Evolutionary conservation across 1,284 basidiomycete species (phyloP).

Genomic region (Gymnopus androsaceus): DNA sequence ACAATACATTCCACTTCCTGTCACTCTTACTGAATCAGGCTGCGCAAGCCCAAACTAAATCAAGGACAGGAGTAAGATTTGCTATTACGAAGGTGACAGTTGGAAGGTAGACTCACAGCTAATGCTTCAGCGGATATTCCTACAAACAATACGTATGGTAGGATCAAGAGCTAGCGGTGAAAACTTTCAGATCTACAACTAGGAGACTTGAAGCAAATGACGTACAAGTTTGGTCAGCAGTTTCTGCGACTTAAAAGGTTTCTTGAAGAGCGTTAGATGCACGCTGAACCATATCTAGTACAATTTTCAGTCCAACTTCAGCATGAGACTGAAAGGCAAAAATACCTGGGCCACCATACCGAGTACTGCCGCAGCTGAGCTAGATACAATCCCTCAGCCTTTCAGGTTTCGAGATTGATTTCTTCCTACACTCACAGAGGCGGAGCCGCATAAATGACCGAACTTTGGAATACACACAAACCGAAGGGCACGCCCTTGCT

Average conservation of each 20-base stretch:
- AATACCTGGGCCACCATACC: conserved; percentile 19
- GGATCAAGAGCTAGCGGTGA: background rate
- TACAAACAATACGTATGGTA: conserved; percentile 11
- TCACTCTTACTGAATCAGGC: conserved; percentile 13
- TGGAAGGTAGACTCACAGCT: background rate
- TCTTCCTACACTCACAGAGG: conserved; percentile 27
- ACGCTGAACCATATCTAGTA: conserved; percentile 17
- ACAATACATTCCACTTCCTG: conserved; percentile 18
- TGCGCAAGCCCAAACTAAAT: conserved; percentile 7
- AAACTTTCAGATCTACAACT: background rate
- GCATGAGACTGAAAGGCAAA: background rate
- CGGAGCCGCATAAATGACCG: conserved; percentile 34
- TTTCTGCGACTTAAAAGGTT: conserved; percentile 7
- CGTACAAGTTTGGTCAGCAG: conserved; percentile 9
- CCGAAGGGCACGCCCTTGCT: conserved; percentile 15
- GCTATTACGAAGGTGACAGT: too few species aligned
- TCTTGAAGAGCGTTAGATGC: conserved; percentile 1
- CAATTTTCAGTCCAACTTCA: background rate
- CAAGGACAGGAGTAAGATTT: background rate
- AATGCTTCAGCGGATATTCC: conserved; percentile 7
- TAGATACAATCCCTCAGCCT: background rate
- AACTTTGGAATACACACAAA: conserved; percentile 33
- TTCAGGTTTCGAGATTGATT: background rate
- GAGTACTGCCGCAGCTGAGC: conserved; percentile 25
- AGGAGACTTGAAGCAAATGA: background rate